These are phyloP conservation scores for Myriosclerotinia duriaeana DNA, from an alignment of 2,329 filamentous ascomycete genomes.

Conservation along the genomic window DNA sequence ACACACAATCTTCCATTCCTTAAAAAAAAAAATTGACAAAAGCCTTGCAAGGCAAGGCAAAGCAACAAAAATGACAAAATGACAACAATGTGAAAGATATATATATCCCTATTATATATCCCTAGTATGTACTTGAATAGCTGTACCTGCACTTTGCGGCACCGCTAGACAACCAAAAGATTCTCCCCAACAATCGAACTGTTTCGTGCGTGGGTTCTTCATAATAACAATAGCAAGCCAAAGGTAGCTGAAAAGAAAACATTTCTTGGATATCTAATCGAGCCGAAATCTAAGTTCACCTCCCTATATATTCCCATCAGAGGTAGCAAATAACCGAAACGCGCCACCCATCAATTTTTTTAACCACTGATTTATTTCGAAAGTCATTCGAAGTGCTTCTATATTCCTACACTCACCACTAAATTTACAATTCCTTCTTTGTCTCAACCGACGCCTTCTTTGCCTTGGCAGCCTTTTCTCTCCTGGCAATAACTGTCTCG, in stretches of 20 bases:
- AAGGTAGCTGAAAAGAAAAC: not conserved
- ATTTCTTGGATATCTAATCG: not conserved
- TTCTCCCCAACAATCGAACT: too few species aligned
- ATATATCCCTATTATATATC: too few species aligned
- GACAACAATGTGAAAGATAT: too few species aligned
- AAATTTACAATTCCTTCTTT: slow-evolving; percentile 35
- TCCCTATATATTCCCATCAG: not conserved
- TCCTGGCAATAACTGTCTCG: slow-evolving; percentile 76
- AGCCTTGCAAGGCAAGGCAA: too few species aligned
- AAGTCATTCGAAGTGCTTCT: not conserved
- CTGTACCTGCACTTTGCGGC: not conserved
- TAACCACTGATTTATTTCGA: not conserved
- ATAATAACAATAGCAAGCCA: not conserved
- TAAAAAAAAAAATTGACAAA: too few species aligned
- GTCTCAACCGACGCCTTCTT: slow-evolving; percentile 27
- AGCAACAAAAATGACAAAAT: too few species aligned
- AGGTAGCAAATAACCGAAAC: not conserved
- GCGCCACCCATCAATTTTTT: not conserved
- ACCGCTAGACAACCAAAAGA: not conserved
- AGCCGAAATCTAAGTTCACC: not conserved
- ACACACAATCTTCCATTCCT: too few species aligned
- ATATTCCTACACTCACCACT: slow-evolving; percentile 13
- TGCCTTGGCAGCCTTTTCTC: slow-evolving; percentile 81
- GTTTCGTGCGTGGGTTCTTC: not conserved
- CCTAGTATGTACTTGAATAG: too few species aligned